A percentile compares a stretch with the other conserved stretches of the same genome.
phyloP scores from a whole-genome alignment of 176 grass and related monocot genomes.

The Elymus sibiricus region DNA sequence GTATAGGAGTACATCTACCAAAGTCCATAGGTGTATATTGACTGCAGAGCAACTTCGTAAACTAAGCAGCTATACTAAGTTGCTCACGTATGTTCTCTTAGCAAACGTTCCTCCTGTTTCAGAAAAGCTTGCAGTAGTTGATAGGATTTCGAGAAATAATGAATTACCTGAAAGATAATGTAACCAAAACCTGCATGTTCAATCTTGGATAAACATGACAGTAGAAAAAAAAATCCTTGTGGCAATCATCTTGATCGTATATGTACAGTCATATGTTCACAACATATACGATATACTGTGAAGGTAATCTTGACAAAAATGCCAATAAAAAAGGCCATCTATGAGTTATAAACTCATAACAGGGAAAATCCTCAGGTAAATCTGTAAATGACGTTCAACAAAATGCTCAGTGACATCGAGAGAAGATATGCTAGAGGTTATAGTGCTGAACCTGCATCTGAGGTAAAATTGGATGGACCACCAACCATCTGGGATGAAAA shows the following conservation, averaged over 20 bases:
- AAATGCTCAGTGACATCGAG: not conserved
- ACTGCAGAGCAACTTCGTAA: not conserved
- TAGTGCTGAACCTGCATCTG: not conserved
- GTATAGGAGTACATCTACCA: not conserved
- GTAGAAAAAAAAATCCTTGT: constrained; percentile 5
- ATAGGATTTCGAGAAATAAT: not conserved
- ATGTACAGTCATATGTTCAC: not conserved
- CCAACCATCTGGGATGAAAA: not conserved
- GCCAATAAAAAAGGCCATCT: not conserved
- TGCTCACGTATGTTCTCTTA: not conserved
- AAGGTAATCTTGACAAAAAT: constrained; percentile 5
- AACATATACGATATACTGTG: not conserved
- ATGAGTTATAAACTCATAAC: not conserved
- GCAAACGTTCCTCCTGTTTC: not conserved
- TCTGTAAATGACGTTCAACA: not conserved
- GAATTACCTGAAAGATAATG: not conserved
- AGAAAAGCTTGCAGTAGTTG: not conserved
- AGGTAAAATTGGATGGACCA: not conserved
- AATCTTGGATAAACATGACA: constrained; percentile 5
- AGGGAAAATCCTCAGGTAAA: not conserved
- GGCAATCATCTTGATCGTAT: not conserved
- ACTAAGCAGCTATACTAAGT: not conserved
- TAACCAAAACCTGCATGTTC: not conserved
- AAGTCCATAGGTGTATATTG: not conserved
- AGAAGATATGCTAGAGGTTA: not conserved